These are phyloP conservation scores for Umbelopsis ramanniana DNA, from an alignment of 192 early-diverging fungal species.

Conservation along the genomic window DNA sequence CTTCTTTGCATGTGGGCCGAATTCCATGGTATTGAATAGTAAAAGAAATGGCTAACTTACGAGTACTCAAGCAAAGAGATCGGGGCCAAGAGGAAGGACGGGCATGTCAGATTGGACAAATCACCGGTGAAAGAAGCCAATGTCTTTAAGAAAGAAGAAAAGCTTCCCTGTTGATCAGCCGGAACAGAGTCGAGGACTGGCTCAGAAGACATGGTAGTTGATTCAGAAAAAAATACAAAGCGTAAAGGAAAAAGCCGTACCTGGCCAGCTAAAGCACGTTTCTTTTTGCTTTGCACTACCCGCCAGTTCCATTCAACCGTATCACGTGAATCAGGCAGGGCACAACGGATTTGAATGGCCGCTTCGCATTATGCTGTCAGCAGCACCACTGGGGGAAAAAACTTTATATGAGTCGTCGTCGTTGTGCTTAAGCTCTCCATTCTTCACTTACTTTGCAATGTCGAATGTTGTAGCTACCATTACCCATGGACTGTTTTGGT, in stretches of 20 bases:
- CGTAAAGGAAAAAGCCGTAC: neutral
- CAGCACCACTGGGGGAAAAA: neutral
- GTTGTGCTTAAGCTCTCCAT: no score
- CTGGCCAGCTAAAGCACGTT: neutral
- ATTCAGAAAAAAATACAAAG: neutral
- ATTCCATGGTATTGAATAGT: no score
- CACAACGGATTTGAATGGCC: neutral
- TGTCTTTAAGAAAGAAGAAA: slow-evolving; percentile 69
- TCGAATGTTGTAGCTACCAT: neutral
- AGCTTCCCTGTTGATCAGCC: slow-evolving; percentile 62
- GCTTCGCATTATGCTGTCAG: neutral
- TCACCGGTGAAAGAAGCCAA: slow-evolving; percentile 82
- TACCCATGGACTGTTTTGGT: neutral
- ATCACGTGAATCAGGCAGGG: neutral
- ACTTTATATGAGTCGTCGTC: no score
- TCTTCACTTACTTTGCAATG: neutral
- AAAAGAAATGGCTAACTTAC: slow-evolving; percentile 36
- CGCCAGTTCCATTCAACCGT: neutral
- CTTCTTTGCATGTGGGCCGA: no score
- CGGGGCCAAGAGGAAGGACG: slow-evolving; percentile 77
- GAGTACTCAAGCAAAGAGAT: slow-evolving; percentile 82
- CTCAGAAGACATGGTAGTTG: slow-evolving; percentile 24
- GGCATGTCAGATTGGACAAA: slow-evolving; percentile 78
- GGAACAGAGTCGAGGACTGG: slow-evolving; percentile 53
- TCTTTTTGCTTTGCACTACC: neutral